These are phyloP conservation scores for Phytopythium montanum DNA, from an alignment of 352 stramenopile genomes.

Conservation along the genomic window DNA sequence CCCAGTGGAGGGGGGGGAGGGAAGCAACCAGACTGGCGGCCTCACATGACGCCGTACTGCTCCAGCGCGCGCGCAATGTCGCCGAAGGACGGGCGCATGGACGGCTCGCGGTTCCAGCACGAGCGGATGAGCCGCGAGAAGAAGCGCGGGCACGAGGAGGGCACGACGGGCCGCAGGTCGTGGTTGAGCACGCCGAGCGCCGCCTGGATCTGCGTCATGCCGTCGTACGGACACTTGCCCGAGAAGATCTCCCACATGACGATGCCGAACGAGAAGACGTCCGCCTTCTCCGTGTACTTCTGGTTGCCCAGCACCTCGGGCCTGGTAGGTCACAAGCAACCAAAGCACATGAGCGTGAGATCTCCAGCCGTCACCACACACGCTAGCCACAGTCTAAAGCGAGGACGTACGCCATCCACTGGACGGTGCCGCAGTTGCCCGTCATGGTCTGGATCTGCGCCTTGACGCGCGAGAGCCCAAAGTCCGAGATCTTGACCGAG, in stretches of 20 bases:
- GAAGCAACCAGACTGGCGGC: not conserved
- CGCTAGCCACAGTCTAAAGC: not conserved
- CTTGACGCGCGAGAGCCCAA: constrained; percentile 90
- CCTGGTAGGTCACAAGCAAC: constrained; percentile 18
- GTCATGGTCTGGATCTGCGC: constrained; percentile 91
- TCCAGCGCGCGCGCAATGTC: constrained; percentile 57
- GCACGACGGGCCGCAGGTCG: constrained; percentile 64
- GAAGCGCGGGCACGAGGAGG: constrained; percentile 55
- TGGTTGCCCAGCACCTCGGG: constrained; percentile 86
- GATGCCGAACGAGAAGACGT: constrained; percentile 93
- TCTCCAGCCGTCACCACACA: not conserved
- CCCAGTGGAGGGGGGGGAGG: not conserved
- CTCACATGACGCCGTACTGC: constrained; percentile 20
- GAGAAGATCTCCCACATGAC: constrained; percentile 94
- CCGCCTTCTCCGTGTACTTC: constrained; percentile 92
- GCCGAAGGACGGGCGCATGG: constrained; percentile 64
- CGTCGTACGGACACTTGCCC: constrained; percentile 85
- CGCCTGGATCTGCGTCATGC: constrained; percentile 87
- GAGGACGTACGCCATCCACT: constrained; percentile 83
- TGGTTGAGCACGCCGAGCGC: constrained; percentile 80
- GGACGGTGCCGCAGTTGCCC: constrained; percentile 86
- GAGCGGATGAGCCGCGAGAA: constrained; percentile 71
- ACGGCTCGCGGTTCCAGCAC: constrained; percentile 76
- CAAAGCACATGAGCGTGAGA: not conserved
- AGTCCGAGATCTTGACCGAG: constrained; percentile 91